phyloP scores from a whole-genome alignment of 768 basidiomycete genomes.

The Suillus tomentosus region DNA sequence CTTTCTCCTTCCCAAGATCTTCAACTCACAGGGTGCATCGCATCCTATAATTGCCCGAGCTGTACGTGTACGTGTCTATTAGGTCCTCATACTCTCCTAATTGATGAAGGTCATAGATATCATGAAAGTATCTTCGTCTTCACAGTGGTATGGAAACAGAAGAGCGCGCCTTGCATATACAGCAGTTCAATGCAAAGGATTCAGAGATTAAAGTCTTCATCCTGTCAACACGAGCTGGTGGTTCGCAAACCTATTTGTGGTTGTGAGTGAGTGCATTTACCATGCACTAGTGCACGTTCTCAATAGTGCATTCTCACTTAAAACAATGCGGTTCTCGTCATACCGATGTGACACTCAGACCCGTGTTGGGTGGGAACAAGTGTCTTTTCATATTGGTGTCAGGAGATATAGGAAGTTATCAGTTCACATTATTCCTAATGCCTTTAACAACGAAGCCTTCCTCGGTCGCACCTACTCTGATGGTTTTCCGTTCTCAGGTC shows the following conservation, averaged over 20 bases:
- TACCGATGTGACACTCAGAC: too few species aligned
- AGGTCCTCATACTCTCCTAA: constrained; percentile 99
- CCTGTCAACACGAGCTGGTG: constrained; percentile 90
- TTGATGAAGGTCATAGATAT: constrained; percentile 99
- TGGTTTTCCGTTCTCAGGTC: too few species aligned
- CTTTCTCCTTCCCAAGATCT: constrained; percentile 92
- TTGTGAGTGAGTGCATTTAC: too few species aligned
- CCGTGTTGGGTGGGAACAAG: too few species aligned
- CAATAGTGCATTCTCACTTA: too few species aligned
- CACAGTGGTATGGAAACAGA: constrained; percentile 97
- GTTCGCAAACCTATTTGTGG: constrained; percentile 33
- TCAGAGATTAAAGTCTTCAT: constrained; percentile 93
- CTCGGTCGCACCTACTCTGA: too few species aligned
- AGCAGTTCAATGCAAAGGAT: constrained; percentile 84
- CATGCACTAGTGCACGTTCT: too few species aligned
- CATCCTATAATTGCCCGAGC: not conserved
- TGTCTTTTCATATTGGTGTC: too few species aligned
- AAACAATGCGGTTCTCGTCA: too few species aligned
- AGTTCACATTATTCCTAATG: too few species aligned
- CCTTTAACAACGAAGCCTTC: too few species aligned
- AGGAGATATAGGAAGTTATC: too few species aligned
- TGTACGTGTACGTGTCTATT: constrained; percentile 10
- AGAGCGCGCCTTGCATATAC: constrained; percentile 85
- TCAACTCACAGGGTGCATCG: constrained; percentile 86
- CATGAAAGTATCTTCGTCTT: constrained; percentile 87